phyloP scores from a whole-genome alignment of 352 stramenopile genomes.

The Phytopythium ostracodes region DNA sequence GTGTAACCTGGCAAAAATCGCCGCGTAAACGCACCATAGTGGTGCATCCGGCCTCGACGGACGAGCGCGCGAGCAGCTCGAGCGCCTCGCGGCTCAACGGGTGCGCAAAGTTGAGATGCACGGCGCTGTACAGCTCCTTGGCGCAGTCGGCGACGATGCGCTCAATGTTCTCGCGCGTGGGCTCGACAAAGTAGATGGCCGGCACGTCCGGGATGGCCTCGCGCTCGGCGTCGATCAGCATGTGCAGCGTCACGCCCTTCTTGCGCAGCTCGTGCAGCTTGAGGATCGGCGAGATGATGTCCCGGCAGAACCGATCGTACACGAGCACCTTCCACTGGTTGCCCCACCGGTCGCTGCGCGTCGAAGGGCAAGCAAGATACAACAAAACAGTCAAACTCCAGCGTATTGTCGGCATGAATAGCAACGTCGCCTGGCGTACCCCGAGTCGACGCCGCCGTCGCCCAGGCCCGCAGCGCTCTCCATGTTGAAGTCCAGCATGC shows the following conservation, averaged over 20 bases:
- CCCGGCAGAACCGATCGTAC: slow-evolving; percentile 94
- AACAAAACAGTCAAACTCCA: neutral
- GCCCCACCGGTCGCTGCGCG: slow-evolving; percentile 61
- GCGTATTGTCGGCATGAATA: too few relatives aligned
- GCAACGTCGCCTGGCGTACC: slow-evolving; percentile 13
- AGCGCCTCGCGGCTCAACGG: slow-evolving; percentile 85
- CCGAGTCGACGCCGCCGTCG: slow-evolving; percentile 33
- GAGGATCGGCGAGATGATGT: slow-evolving; percentile 98
- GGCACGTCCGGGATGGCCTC: slow-evolving; percentile 96
- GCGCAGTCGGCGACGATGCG: slow-evolving; percentile 93
- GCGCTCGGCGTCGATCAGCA: slow-evolving; percentile 92
- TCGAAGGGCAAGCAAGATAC: too few relatives aligned
- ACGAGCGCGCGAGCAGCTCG: slow-evolving; percentile 80
- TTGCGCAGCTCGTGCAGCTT: slow-evolving; percentile 96
- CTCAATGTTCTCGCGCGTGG: slow-evolving; percentile 93
- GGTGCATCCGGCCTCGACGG: slow-evolving; percentile 71
- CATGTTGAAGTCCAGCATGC: slow-evolving; percentile 86
- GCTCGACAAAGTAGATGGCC: slow-evolving; percentile 97
- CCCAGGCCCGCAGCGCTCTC: slow-evolving; percentile 35
- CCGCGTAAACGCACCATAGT: slow-evolving; percentile 47
- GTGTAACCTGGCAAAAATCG: neutral
- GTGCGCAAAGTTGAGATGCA: slow-evolving; percentile 94
- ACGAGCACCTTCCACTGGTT: slow-evolving; percentile 96
- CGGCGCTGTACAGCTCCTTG: slow-evolving; percentile 90
- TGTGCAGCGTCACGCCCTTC: slow-evolving; percentile 96